These are phyloP conservation scores for Trifolium subterraneum DNA, from an alignment of 306 rosid genomes.

Conservation along the genomic window DNA sequence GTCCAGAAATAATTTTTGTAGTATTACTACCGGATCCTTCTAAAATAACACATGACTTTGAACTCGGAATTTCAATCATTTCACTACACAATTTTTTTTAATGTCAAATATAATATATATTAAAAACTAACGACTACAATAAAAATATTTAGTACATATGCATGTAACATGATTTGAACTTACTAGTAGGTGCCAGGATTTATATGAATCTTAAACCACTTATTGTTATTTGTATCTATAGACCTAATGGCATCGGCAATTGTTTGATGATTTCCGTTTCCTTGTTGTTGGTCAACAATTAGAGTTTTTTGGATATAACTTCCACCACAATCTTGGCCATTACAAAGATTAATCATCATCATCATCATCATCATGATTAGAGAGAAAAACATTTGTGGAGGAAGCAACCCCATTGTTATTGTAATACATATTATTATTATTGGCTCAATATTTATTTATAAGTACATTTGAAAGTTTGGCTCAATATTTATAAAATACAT, in stretches of 20 bases:
- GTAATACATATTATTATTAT: too few relatives aligned
- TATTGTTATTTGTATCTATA: slow-evolving; percentile 8
- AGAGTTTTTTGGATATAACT: not conserved
- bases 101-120: too few relatives aligned
- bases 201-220: slow-evolving; percentile 46
- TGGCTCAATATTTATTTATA: not conserved
- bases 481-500: not conserved
- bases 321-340: not conserved
- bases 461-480: not conserved
- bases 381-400: not conserved
- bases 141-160: too few relatives aligned
- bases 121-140: too few relatives aligned
- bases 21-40: not conserved
- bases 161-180: not conserved
- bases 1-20: not conserved
- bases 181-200: slow-evolving; percentile 43
- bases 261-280: not conserved
- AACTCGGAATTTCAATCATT: not conserved
- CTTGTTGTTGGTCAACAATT: not conserved
- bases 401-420: not conserved
- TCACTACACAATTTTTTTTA: not conserved
- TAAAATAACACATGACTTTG: not conserved
- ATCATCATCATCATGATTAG: not conserved
- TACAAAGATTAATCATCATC: not conserved
- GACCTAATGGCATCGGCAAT: slow-evolving; percentile 45